phyloP scores from a whole-genome alignment of 345 rosid species.

The Dovyalis caffra region DNA sequence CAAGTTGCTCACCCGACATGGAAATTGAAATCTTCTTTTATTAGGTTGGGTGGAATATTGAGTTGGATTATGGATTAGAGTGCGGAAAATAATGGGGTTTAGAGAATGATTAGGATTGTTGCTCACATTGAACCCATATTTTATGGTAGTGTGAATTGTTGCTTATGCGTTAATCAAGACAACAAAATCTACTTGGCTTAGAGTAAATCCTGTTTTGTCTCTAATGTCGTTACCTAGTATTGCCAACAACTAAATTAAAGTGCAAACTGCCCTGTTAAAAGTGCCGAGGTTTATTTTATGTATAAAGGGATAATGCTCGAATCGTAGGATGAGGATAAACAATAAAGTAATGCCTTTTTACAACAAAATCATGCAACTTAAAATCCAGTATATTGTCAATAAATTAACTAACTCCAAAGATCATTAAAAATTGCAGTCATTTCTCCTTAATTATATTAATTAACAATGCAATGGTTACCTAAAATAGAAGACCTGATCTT shows the following conservation, averaged over 20 bases:
- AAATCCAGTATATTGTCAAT: no score
- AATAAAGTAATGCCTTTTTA: no score
- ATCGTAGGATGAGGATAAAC: no score
- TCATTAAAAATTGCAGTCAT: no score
- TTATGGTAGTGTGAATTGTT: constrained; percentile 4
- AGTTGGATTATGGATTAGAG: background rate
- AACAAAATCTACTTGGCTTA: constrained; percentile 12
- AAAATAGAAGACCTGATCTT: no score
- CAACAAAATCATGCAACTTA: no score
- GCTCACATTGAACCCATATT: background rate
- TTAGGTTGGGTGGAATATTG: background rate
- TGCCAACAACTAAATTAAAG: background rate
- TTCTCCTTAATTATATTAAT: no score
- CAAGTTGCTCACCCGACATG: background rate
- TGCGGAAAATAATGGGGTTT: background rate
- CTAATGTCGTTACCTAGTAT: background rate
- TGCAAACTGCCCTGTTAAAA: background rate
- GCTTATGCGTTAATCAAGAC: constrained; percentile 25
- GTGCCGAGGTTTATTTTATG: background rate
- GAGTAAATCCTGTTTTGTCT: constrained; percentile 19
- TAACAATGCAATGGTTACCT: no score
- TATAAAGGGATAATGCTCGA: background rate
- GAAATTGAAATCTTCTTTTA: background rate
- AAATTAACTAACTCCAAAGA: no score
- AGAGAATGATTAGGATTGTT: background rate